A percentile compares a stretch with the other conserved stretches of the same genome.
Conservation (phyloP, 768 basidiomycete genomes). For the Podaxis mareebaensis region DNA sequence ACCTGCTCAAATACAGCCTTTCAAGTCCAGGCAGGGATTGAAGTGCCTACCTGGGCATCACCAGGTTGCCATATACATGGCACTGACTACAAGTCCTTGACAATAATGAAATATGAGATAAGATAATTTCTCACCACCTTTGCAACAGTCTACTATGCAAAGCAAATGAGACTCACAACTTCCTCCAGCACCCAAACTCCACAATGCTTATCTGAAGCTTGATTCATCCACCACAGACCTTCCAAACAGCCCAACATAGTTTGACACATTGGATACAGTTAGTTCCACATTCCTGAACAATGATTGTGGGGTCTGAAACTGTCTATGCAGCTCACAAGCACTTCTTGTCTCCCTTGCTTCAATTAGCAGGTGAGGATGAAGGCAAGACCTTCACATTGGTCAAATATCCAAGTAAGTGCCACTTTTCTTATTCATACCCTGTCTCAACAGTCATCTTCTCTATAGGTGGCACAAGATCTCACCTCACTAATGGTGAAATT, state of each 20-base stretch:
- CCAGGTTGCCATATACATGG: too few species aligned
- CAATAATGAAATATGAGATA: background rate
- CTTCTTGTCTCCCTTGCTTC: conserved; percentile 90
- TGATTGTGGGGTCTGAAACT: background rate
- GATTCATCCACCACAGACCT: background rate
- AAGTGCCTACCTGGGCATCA: too few species aligned
- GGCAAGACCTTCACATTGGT: conserved; percentile 78
- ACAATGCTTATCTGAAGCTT: background rate
- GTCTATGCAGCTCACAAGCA: conserved; percentile 69
- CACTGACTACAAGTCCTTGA: too few species aligned
- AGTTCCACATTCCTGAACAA: conserved; percentile 2
- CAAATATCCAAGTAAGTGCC: conserved; percentile 78
- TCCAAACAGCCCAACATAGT: conserved; percentile 25
- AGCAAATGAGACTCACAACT: background rate
- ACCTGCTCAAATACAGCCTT: too few species aligned
- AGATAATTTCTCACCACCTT: background rate
- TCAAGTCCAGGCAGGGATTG: too few species aligned
- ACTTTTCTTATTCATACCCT: conserved; percentile 13
- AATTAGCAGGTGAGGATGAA: conserved; percentile 70
- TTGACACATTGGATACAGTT: conserved; percentile 51
- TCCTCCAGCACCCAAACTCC: too few species aligned
- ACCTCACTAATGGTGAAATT: conserved; percentile 73
- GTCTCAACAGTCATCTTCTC: conserved; percentile 13
- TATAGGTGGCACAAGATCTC: conserved; percentile 77
- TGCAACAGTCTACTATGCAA: background rate